These are phyloP conservation scores for Peronospora farinosa DNA, from an alignment of 352 stramenopile species.

Conservation along the genomic window DNA sequence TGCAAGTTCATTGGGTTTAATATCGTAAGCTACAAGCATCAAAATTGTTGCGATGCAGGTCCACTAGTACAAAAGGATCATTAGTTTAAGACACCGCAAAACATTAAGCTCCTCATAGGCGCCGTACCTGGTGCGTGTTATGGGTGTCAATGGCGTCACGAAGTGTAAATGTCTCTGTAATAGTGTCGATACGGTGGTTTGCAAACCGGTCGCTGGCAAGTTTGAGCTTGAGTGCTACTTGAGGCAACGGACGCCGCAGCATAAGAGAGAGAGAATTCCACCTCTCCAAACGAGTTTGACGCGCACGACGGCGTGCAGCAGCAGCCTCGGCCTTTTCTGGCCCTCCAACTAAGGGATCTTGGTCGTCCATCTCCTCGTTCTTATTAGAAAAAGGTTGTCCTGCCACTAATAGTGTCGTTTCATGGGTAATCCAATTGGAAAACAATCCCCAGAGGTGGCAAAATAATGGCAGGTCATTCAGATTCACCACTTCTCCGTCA, in stretches of 20 bases:
- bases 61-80: constrained; percentile 35
- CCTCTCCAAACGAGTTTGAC: constrained; percentile 51
- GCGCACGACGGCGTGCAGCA: constrained; percentile 32
- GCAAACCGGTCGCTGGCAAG: constrained; percentile 48
- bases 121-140: constrained; percentile 50
- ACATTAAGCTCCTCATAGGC: neutral
- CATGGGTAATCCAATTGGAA: constrained; percentile 62
- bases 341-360: constrained; percentile 6
- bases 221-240: constrained; percentile 43
- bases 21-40: constrained; percentile 54
- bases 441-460: constrained; percentile 70
- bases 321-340: constrained; percentile 36
- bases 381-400: constrained; percentile 26
- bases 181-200: constrained; percentile 47
- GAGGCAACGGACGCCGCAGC: constrained; percentile 44
- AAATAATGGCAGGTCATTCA: constrained; percentile 63
- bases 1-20: constrained; percentile 33
- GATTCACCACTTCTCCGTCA: constrained; percentile 59
- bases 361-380: constrained; percentile 11
- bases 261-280: constrained; percentile 66
- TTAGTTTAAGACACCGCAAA: constrained; percentile 4
- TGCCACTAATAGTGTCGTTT: constrained; percentile 56
- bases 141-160: constrained; percentile 59
- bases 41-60: constrained; percentile 57
- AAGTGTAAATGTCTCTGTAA: constrained; percentile 54